These are phyloP conservation scores for Sugiyamaella valdiviana DNA, from an alignment of 805 yeast species.

Conservation along the genomic window DNA sequence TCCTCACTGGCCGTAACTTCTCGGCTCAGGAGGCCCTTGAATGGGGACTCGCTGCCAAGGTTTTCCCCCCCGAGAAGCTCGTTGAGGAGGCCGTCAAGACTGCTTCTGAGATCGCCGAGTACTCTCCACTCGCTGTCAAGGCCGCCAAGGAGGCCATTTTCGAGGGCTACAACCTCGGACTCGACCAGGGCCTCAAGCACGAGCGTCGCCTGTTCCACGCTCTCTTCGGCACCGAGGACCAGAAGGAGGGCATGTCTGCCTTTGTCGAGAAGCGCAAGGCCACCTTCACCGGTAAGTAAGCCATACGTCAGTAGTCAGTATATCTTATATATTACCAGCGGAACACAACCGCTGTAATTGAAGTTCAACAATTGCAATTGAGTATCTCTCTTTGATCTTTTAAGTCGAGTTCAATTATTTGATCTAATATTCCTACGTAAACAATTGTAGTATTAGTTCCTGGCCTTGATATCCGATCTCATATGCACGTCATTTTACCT, in stretches of 20 bases:
- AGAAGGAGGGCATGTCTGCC: slow-evolving; percentile 47
- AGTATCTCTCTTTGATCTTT: too few relatives aligned
- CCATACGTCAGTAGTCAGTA: not conserved
- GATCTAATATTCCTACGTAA: too few relatives aligned
- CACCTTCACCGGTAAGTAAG: slow-evolving; percentile 30
- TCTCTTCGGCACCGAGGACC: slow-evolving; percentile 42
- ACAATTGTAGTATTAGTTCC: too few relatives aligned
- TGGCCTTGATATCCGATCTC: not conserved
- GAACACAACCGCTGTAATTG: too few relatives aligned
- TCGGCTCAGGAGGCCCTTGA: slow-evolving; percentile 40
- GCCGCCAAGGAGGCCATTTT: slow-evolving; percentile 44
- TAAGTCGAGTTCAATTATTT: not conserved
- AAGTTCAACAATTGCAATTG: too few relatives aligned
- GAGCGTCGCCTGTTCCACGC: slow-evolving; percentile 44
- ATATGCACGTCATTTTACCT: not conserved
- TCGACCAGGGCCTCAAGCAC: slow-evolving; percentile 37
- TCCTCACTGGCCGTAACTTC: slow-evolving; percentile 43
- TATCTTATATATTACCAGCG: not conserved
- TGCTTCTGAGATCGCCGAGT: slow-evolving; percentile 38
- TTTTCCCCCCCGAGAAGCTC: slow-evolving; percentile 36
- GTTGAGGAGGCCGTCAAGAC: slow-evolving; percentile 41
- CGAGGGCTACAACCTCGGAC: slow-evolving; percentile 33
- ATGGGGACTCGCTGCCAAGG: slow-evolving; percentile 45
- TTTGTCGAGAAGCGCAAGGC: slow-evolving; percentile 43
- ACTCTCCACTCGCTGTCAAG: slow-evolving; percentile 39